A percentile compares a stretch with the other conserved stretches of the same genome.
These are phyloP conservation scores for Myxozyma vanderwaltii DNA, from an alignment of 805 yeast genomes.

Conservation along the genomic window DNA sequence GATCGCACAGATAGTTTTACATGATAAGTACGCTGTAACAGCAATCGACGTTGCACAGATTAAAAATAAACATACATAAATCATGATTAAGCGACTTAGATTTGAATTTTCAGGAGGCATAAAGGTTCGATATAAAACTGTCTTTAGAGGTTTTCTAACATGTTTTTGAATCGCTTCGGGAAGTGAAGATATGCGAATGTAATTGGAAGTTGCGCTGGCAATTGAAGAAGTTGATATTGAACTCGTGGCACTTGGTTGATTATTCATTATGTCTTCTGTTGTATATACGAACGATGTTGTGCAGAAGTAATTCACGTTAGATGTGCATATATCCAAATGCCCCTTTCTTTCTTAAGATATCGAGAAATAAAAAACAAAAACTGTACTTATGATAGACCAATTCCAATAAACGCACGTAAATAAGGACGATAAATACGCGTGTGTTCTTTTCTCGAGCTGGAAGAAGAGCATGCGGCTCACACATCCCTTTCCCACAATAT, in stretches of 20 bases:
- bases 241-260: not conserved
- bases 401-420: no score
- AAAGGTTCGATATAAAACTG: conserved; percentile 11
- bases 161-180: not conserved
- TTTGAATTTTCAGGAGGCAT: conserved; percentile 9
- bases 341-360: no score
- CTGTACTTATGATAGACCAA: no score
- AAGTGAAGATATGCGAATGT: not conserved
- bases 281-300: not conserved
- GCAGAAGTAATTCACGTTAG: no score
- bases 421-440: no score
- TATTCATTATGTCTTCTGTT: not conserved
- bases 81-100: conserved; percentile 4
- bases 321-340: no score
- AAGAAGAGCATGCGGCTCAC: not conserved
- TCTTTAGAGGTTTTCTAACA: not conserved
- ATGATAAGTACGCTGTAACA: conserved; percentile 8
- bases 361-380: no score
- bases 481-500: not conserved
- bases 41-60: conserved; percentile 14
- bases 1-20: conserved; percentile 13
- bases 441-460: no score
- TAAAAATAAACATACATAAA: conserved; percentile 20
- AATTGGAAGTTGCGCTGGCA: not conserved
- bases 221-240: not conserved